A percentile compares a stretch with the other conserved stretches of the same genome.
Evolutionary conservation across 257 asterid genomes (phyloP).

Genomic region (Galeopsis tetrahit): DNA sequence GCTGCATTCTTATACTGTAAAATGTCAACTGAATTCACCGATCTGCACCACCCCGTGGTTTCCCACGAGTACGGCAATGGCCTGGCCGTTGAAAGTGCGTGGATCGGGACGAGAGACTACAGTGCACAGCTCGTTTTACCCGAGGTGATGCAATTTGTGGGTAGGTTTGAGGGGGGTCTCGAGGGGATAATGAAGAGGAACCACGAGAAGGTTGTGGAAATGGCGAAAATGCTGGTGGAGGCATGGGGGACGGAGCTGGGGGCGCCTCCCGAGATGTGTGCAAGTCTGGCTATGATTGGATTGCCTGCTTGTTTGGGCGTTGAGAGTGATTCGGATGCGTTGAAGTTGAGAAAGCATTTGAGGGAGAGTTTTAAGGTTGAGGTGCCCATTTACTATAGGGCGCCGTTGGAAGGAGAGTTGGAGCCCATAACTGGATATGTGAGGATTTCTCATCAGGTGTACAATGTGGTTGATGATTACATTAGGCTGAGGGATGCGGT

Average conservation of each 20-base stretch:
- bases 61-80: conserved; percentile 86
- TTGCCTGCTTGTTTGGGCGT: conserved; percentile 74
- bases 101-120: conserved; percentile 89
- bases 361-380: conserved; percentile 66
- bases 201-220: conserved; percentile 57
- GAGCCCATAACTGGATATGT: conserved; percentile 67
- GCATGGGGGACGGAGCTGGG: conserved; percentile 84
- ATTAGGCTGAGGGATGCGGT: conserved; percentile 73
- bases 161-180: conserved; percentile 80
- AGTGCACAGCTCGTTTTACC: conserved; percentile 84
- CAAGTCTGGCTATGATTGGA: conserved; percentile 91
- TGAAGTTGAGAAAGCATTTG: conserved; percentile 67
- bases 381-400: conserved; percentile 74
- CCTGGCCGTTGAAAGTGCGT: conserved; percentile 69
- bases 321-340: conserved; percentile 52
- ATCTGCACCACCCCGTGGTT: conserved; percentile 76
- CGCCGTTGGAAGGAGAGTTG: conserved; percentile 54
- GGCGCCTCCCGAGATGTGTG: conserved; percentile 72
- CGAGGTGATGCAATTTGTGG: conserved; percentile 64
- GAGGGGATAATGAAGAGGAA: conserved; percentile 73
- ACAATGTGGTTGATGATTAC: conserved; percentile 70
- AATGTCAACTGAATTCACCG: conserved; percentile 46
- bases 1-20: conserved; percentile 74
- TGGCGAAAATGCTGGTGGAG: conserved; percentile 51
- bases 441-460: conserved; percentile 91